phyloP scores from a whole-genome alignment of 2,329 filamentous ascomycete species.

The Triangularia verruculosa region DNA sequence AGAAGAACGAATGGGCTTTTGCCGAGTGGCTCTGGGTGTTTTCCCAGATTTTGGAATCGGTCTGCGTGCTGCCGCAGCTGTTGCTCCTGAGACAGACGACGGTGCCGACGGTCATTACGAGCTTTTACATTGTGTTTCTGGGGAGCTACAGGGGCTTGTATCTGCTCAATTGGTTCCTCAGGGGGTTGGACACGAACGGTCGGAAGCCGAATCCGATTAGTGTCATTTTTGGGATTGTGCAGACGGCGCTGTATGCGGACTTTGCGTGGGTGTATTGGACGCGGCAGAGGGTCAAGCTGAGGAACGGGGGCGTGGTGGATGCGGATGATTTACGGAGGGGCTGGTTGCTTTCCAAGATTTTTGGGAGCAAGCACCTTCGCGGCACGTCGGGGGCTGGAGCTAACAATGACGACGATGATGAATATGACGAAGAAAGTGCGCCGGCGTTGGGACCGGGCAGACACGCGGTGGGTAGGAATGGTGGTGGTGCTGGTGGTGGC shows the following conservation, averaged over 20 bases:
- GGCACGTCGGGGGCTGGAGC: slow-evolving; percentile 40
- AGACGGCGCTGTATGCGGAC: slow-evolving; percentile 86
- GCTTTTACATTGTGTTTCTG: slow-evolving; percentile 87
- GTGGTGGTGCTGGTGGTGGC: slow-evolving; percentile 30
- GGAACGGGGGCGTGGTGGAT: slow-evolving; percentile 83
- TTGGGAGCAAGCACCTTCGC: slow-evolving; percentile 57
- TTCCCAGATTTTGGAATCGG: slow-evolving; percentile 86
- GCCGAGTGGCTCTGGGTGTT: slow-evolving; percentile 75
- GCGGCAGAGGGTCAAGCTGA: slow-evolving; percentile 88
- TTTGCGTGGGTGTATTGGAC: slow-evolving; percentile 98
- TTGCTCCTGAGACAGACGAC: slow-evolving; percentile 90
- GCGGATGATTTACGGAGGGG: slow-evolving; percentile 82
- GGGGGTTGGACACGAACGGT: slow-evolving; percentile 58
- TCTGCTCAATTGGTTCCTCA: slow-evolving; percentile 84
- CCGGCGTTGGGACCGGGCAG: slow-evolving; percentile 42
- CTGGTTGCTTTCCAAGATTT: slow-evolving; percentile 77
- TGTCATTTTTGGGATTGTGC: slow-evolving; percentile 81
- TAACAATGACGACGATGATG: slow-evolving; percentile 46
- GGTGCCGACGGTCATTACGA: slow-evolving; percentile 92
- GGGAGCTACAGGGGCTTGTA: slow-evolving; percentile 88
- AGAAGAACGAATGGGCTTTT: slow-evolving; percentile 45
- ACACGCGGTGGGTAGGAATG: slow-evolving; percentile 21
- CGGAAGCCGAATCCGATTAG: slow-evolving; percentile 65
- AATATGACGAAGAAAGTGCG: slow-evolving; percentile 59
- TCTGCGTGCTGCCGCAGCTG: slow-evolving; percentile 87